These are phyloP conservation scores for Neurospora sublineolata DNA, from an alignment of 495 filamentous ascomycete genomes.

Conservation along the genomic window DNA sequence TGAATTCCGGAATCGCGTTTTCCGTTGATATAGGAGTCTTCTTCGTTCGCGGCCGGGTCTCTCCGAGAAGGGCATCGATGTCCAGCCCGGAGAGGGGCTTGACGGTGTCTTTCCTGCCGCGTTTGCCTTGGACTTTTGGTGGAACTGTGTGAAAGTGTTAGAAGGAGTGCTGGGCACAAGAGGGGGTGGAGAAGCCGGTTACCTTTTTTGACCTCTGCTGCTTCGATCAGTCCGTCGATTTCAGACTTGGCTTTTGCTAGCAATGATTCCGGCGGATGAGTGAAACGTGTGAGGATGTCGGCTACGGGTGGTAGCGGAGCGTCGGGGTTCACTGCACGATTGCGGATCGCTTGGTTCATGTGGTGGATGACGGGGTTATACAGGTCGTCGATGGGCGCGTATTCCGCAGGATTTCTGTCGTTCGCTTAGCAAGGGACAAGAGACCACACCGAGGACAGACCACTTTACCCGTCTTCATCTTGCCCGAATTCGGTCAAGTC, in stretches of 20 bases:
- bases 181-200: not conserved
- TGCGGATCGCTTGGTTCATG: conserved; percentile 71
- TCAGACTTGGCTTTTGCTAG: conserved; percentile 41
- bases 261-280: conserved; percentile 59
- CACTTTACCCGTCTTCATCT: conserved; percentile 56
- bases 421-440: conserved; percentile 18
- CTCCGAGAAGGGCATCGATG: conserved; percentile 61
- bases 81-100: conserved; percentile 90
- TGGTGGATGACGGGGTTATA: conserved; percentile 91
- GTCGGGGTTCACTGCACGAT: conserved; percentile 65
- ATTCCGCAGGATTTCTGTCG: conserved; percentile 54
- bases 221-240: conserved; percentile 52
- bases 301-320: conserved; percentile 55
- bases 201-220: conserved; percentile 71
- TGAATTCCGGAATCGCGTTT: conserved; percentile 90
- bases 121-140: conserved; percentile 66
- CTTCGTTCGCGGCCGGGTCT: conserved; percentile 21
- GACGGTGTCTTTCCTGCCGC: conserved; percentile 53
- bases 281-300: conserved; percentile 60
- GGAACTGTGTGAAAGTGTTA: conserved; percentile 42
- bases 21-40: conserved; percentile 53
- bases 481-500: conserved; percentile 53
- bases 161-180: not conserved
- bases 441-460: not conserved
- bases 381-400: conserved; percentile 67